Evolutionary conservation across 306 rosid species (phyloP).

Genomic region (Rosa chinensis): DNA sequence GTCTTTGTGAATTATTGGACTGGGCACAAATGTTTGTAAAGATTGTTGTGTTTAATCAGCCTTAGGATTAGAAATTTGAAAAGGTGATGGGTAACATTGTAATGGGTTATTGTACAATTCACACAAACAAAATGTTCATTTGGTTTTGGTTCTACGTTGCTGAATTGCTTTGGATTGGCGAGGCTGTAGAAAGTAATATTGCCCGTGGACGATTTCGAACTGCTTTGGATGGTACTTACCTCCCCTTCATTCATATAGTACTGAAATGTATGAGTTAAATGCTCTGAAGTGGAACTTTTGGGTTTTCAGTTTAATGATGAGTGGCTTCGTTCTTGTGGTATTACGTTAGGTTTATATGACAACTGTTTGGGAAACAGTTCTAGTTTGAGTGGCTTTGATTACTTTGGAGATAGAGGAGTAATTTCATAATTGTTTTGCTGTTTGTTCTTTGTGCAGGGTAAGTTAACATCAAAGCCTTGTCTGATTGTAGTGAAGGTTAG

Average conservation of each 20-base stretch:
- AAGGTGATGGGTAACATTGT: not conserved
- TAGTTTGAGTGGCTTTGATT: constrained; percentile 6
- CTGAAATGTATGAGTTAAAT: not conserved
- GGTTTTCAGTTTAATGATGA: not conserved
- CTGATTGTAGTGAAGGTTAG: constrained; percentile 70
- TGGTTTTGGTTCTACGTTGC: not conserved
- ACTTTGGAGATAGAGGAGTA: constrained; percentile 8
- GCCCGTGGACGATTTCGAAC: not conserved
- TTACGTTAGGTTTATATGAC: constrained; percentile 3
- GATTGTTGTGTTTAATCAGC: not conserved
- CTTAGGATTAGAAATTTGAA: not conserved
- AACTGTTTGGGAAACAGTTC: not conserved
- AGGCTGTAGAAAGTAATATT: not conserved
- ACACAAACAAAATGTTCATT: not conserved
- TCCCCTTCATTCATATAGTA: not conserved
- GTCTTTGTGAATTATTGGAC: not conserved
- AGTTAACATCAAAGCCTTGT: constrained; percentile 58
- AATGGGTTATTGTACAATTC: not conserved
- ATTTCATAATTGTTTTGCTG: constrained; percentile 19
- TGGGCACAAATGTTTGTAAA: too few species aligned
- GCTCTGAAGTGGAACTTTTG: not conserved
- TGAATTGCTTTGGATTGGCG: not conserved
- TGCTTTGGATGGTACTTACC: not conserved
- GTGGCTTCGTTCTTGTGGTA: not conserved
- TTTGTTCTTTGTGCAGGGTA: constrained; percentile 50